These are phyloP conservation scores for Warburgia ugandensis DNA, from an alignment of 164 flowering plant genomes.

Conservation along the genomic window DNA sequence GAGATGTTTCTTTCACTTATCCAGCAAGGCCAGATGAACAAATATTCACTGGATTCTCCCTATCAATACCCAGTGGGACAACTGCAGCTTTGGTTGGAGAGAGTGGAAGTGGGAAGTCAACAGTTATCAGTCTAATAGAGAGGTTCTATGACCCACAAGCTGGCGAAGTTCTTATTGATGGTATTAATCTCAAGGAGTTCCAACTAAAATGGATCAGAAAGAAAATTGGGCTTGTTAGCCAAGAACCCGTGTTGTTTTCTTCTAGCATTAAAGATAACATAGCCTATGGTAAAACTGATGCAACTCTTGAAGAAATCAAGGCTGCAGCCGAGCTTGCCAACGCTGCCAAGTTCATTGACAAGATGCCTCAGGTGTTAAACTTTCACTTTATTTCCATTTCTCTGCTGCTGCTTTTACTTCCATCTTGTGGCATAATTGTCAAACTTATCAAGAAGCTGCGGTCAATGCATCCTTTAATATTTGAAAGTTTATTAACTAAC, in stretches of 20 bases:
- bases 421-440: no score
- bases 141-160: conserved; percentile 53
- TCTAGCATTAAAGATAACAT: conserved; percentile 44
- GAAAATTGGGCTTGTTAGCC: conserved; percentile 54
- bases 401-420: no score
- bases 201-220: conserved; percentile 45
- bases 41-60: conserved; percentile 36
- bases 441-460: no score
- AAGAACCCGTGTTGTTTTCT: conserved; percentile 45
- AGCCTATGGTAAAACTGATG: conserved; percentile 39
- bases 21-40: conserved; percentile 46
- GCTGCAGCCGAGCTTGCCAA: conserved; percentile 45
- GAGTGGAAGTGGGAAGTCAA: conserved; percentile 61
- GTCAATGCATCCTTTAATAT: no score
- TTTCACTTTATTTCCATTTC: no score
- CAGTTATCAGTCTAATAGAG: conserved; percentile 45
- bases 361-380: conserved; percentile 38
- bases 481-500: no score
- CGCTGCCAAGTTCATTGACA: conserved; percentile 39
- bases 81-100: conserved; percentile 54
- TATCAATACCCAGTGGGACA: conserved; percentile 39
- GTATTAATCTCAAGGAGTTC: conserved; percentile 36
- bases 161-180: conserved; percentile 47
- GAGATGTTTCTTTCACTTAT: conserved; percentile 35
- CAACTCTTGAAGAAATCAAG: conserved; percentile 40